Conservation (phyloP, 768 basidiomycete species). For the Phylloporus rhodoxanthus region DNA sequence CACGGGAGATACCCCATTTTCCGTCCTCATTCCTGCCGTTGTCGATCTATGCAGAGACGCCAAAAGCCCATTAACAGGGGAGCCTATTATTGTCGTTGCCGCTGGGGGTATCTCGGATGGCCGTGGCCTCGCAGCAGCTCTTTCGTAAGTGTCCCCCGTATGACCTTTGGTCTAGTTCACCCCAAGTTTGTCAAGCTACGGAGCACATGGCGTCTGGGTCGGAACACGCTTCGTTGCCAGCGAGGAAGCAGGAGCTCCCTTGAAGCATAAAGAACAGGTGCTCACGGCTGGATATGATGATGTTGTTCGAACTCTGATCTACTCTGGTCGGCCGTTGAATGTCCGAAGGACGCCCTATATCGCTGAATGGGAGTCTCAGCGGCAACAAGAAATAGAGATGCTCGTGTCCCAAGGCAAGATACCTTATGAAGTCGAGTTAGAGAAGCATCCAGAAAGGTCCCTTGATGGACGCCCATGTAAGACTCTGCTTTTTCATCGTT, state of each 20-base stretch:
- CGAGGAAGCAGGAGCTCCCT: conserved; percentile 73
- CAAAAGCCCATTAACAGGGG: conserved; percentile 72
- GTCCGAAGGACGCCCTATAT: conserved; percentile 81
- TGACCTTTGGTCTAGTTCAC: not conserved
- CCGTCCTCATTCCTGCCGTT: conserved; percentile 74
- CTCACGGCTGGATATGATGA: conserved; percentile 73
- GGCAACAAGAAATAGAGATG: conserved; percentile 52
- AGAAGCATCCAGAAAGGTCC: conserved; percentile 61
- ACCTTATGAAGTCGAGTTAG: conserved; percentile 70
- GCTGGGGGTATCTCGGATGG: conserved; percentile 85
- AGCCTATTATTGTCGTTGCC: conserved; percentile 71
- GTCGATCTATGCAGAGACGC: conserved; percentile 70
- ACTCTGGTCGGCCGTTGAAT: conserved; percentile 73
- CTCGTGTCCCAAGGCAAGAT: conserved; percentile 61
- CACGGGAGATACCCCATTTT: conserved; percentile 78
- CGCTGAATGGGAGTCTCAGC: conserved; percentile 62
- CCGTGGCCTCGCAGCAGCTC: conserved; percentile 68
- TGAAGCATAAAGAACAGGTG: conserved; percentile 63
- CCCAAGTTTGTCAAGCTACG: conserved; percentile 45
- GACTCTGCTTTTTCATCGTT: conserved; percentile 17
- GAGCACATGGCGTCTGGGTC: conserved; percentile 84
- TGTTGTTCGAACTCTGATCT: conserved; percentile 62
- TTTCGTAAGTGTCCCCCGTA: conserved; percentile 41
- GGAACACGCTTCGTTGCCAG: conserved; percentile 84
- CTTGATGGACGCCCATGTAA: conserved; percentile 55